phyloP scores from a whole-genome alignment of 495 filamentous ascomycete genomes.

The Friedmanniomyces simplex region DNA sequence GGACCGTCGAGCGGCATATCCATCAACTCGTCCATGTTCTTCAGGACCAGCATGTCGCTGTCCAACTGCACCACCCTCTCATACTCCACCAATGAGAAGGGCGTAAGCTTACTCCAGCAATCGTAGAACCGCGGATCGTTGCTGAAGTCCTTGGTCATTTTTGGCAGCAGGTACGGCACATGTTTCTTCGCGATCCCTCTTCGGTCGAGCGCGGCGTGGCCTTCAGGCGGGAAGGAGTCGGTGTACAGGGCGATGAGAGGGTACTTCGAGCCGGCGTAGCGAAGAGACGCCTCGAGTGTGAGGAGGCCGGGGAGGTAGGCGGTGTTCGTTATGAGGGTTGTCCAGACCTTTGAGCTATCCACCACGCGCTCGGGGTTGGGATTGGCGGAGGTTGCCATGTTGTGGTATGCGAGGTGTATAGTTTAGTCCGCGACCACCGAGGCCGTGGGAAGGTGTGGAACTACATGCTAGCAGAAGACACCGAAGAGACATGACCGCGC shows the following conservation, averaged over 20 bases:
- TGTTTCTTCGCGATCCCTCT: conserved; percentile 53
- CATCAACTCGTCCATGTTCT: conserved; percentile 84
- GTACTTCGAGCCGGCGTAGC: conserved; percentile 46
- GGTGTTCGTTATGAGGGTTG: conserved; percentile 67
- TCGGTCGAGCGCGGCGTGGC: conserved; percentile 50
- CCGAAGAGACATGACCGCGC: too few relatives aligned
- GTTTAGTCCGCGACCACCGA: not conserved
- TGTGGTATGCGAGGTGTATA: not conserved
- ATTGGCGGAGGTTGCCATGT: conserved; percentile 8
- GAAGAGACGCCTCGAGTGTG: conserved; percentile 60
- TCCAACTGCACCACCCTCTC: conserved; percentile 69
- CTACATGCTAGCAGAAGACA: too few relatives aligned
- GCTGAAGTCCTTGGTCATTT: conserved; percentile 43
- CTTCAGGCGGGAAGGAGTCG: conserved; percentile 51
- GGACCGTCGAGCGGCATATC: conserved; percentile 54
- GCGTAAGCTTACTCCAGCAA: conserved; percentile 74
- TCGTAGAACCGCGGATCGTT: conserved; percentile 70
- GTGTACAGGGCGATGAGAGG: conserved; percentile 72
- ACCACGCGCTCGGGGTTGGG: conserved; percentile 22
- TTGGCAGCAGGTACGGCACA: conserved; percentile 54
- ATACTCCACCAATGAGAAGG: conserved; percentile 61
- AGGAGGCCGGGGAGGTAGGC: conserved; percentile 63
- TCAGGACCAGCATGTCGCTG: conserved; percentile 67
- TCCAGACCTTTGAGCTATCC: conserved; percentile 48
- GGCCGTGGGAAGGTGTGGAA: not conserved